Evolutionary conservation across 2,329 filamentous ascomycete genomes (phyloP), one percentile per base, ranked within the genome.

Genomic region (Ustilaginoidea virens): DNA sequence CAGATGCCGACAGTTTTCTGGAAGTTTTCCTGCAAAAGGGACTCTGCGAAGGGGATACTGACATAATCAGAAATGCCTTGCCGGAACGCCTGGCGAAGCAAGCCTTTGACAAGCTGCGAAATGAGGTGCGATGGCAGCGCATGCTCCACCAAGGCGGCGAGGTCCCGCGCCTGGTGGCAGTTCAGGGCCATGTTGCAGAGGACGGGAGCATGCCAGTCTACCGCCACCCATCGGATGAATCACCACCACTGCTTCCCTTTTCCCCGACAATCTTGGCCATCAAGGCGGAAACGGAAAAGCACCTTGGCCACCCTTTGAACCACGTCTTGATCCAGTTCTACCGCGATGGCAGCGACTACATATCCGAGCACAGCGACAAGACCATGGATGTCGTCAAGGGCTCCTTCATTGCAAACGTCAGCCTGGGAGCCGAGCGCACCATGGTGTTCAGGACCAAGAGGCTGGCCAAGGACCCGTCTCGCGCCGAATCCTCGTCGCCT

Each of bases 351-450:
- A 73, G 71, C 27, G 90, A 98, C 53, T 83, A 83, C 48, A 98
- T 98, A 36, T 90, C 82, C 1, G 90, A 98, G 48, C 90, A 98
- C 47, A 92, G 83, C 22, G 90, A 98, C 50, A 98, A 98, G 56
- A 93, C 87, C 0, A 61, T 98, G 15, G 90, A 98, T 48, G 90
- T 98, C 32, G 74, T 73, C 9, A 71, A 68, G 16, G 74, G 66
- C 4, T 90, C 80, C 15, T 86, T 66, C 34, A 92, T 98, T 39
- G 83, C 86, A 39, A 98, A 96, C 46, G 73, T 93, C 28, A 93
- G 83, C 39, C 66, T 96, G n/a, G 90, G 90, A 1, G 86, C 87
- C 1, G 76, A 92, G 53, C 67, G 90, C 30, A 86, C 74, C 3
- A 94, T 96, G 86, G 67, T 80, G 0, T 69, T 98, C 20, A 74